A percentile compares a stretch with the other conserved stretches of the same genome.
phyloP scores from a whole-genome alignment of 2,329 filamentous ascomycete genomes.

The Ophiostoma triangulosporum region DNA sequence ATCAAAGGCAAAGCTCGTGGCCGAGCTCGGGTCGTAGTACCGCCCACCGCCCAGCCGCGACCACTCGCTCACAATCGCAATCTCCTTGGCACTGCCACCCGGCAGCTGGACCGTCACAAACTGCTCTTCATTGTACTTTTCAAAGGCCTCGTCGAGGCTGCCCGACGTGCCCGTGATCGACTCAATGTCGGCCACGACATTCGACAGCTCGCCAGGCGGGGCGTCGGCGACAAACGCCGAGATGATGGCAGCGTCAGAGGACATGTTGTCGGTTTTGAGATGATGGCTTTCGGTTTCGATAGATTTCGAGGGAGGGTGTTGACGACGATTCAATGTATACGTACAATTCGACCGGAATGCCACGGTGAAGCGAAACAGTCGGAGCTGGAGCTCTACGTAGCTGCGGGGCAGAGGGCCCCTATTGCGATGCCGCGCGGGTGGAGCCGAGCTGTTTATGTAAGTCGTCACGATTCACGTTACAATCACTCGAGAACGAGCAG shows the following conservation, averaged over 20 bases:
- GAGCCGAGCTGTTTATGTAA: neutral
- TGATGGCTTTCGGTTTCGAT: constrained; percentile 25
- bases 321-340: no score
- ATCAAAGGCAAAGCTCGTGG: constrained; percentile 79
- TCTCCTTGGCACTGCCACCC: constrained; percentile 59
- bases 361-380: neutral
- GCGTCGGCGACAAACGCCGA: constrained; percentile 88
- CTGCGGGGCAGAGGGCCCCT: constrained; percentile 1
- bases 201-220: constrained; percentile 62
- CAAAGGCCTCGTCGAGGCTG: constrained; percentile 68
- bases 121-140: constrained; percentile 95
- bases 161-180: constrained; percentile 59
- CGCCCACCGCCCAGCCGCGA: constrained; percentile 49
- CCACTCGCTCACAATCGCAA: constrained; percentile 76
- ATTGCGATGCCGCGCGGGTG: neutral
- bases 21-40: constrained; percentile 84
- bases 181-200: constrained; percentile 66
- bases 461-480: neutral
- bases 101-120: constrained; percentile 81
- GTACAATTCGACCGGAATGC: no score
- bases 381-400: neutral
- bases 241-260: constrained; percentile 39
- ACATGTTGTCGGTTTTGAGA: neutral
- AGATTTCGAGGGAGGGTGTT: neutral
- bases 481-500: neutral